Evolutionary conservation across 768 basidiomycete species (phyloP).

Genomic region (Coprinopsis marcescibilis): DNA sequence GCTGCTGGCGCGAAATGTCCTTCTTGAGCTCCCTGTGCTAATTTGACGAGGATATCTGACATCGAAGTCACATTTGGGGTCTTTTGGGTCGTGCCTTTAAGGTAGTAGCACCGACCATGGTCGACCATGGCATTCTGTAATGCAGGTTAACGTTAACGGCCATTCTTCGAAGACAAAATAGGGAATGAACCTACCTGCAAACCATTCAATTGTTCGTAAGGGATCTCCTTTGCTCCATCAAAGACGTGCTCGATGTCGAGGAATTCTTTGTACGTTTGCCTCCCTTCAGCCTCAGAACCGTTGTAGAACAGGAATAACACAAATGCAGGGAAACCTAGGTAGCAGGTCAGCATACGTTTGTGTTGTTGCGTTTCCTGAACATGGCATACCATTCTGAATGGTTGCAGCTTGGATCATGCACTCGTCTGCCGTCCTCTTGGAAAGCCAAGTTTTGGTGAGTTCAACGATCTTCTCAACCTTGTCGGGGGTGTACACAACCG

Average conservation of each 20-base stretch:
- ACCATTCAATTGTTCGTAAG: slow-evolving; percentile 40
- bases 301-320: slow-evolving; percentile 39
- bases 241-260: slow-evolving; percentile 39
- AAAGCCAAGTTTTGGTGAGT: slow-evolving; percentile 33
- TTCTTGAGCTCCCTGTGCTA: slow-evolving; percentile 21
- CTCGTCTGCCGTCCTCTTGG: slow-evolving; percentile 31
- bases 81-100: slow-evolving; percentile 34
- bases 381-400: background rate
- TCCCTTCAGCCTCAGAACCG: slow-evolving; percentile 44
- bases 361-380: background rate
- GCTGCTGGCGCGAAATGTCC: slow-evolving; percentile 22
- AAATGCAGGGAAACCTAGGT: slow-evolving; percentile 22
- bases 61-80: slow-evolving; percentile 23
- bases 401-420: slow-evolving; percentile 20
- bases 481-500: slow-evolving; percentile 28
- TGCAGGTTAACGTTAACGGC: background rate
- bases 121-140: slow-evolving; percentile 29
- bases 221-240: slow-evolving; percentile 37
- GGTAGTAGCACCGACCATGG: slow-evolving; percentile 35
- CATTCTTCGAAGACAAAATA: background rate
- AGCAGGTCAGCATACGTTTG: background rate
- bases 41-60: slow-evolving; percentile 23
- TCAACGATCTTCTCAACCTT: slow-evolving; percentile 27
- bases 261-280: slow-evolving; percentile 35
- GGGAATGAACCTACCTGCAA: slow-evolving; percentile 30